Base-by-base conservation (phyloP, 495 filamentous ascomycete genomes). In the Trichoderma gamsii region DNA sequence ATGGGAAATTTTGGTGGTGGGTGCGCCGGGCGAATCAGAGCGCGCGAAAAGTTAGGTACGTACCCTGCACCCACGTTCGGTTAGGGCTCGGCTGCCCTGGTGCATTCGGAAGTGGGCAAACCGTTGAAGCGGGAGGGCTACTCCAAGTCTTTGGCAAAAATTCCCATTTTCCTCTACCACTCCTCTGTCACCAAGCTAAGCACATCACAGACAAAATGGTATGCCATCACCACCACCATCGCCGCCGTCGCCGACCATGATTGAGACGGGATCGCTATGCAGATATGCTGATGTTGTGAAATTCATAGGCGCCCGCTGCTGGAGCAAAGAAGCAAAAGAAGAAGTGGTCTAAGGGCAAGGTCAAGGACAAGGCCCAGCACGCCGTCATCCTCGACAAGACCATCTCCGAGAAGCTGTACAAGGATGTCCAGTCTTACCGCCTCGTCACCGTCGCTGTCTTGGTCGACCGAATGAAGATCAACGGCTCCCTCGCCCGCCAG, bases 301-400 rank as follows among this genome's bases (percentile, higher is more conserved):
- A 52, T 27, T 66, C n/a, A 52, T 41, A 64, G 67, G 67, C 67
- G 67, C 67, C 67, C 59, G 43, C 67, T 29, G 49, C 66, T 49
- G 63, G 63, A 67, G 66, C 27, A 61, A 68, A 68, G 61, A 68
- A 68, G 67, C 67, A 68, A 41, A 68, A 68, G 67, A 68, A 68
- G 67, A 68, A 68, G 67, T 63, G 67, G 44, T 69, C 65, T 64
- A 66, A 65, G 16, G 68, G 38, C 70, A 74, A 75, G 97, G 96
- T 99, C 85, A 99, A 99, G 93, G 96, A 99, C 88, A 99, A 99
- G 92, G 94, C 96, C 81, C 90, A 98, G 82, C 96, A 99, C 87
- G 92, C 91, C 67, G 85, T 92, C 78, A 82, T 92, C 67, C 85
- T 93, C 75, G 90, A 91, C 77, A 84, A 92, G 76, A 80, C 86